Conservation (phyloP, 2,329 filamentous ascomycete species). For the Clarireedia paspali region DNA sequence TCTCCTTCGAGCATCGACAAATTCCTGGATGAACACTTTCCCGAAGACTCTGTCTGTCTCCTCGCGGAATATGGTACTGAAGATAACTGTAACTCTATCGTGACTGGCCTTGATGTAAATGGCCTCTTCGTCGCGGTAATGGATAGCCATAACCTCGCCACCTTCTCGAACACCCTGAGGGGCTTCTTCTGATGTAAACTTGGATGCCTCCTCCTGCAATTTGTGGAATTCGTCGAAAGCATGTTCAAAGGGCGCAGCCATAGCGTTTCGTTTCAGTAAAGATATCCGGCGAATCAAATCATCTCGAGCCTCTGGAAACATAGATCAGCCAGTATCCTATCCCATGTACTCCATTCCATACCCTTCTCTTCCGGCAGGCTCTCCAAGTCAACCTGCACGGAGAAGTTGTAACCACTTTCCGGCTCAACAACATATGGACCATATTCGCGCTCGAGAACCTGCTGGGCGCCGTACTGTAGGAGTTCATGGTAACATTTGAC, state of each 20-base stretch:
- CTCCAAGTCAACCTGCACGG: slow-evolving; percentile 81
- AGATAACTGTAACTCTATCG: slow-evolving; percentile 97
- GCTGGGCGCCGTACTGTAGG: slow-evolving; percentile 83
- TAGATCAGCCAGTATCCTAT: slow-evolving; percentile 4
- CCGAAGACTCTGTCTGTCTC: slow-evolving; percentile 97
- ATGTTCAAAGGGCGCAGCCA: slow-evolving; percentile 97
- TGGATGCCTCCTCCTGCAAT: slow-evolving; percentile 79
- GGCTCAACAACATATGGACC: slow-evolving; percentile 80
- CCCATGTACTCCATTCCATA: slow-evolving; percentile 28
- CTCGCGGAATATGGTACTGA: slow-evolving; percentile 95
- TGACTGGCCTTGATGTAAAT: slow-evolving; percentile 98
- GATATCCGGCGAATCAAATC: slow-evolving; percentile 82
- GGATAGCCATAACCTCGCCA: slow-evolving; percentile 88
- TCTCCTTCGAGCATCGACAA: slow-evolving; percentile 89
- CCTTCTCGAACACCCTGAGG: slow-evolving; percentile 86
- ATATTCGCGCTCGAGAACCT: slow-evolving; percentile 90
- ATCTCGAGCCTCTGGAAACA: slow-evolving; percentile 60
- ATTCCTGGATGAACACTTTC: slow-evolving; percentile 97
- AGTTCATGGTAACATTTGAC: slow-evolving; percentile 94
- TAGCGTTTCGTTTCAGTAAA: slow-evolving; percentile 92
- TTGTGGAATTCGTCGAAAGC: slow-evolving; percentile 90
- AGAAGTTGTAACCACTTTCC: slow-evolving; percentile 94
- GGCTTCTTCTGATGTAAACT: slow-evolving; percentile 89
- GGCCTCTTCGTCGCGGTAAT: slow-evolving; percentile 97
- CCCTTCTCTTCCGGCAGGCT: slow-evolving; percentile 73